Evolutionary conservation across 352 stramenopile genomes (phyloP).

Genomic region (Blastocystis sp.): DNA sequence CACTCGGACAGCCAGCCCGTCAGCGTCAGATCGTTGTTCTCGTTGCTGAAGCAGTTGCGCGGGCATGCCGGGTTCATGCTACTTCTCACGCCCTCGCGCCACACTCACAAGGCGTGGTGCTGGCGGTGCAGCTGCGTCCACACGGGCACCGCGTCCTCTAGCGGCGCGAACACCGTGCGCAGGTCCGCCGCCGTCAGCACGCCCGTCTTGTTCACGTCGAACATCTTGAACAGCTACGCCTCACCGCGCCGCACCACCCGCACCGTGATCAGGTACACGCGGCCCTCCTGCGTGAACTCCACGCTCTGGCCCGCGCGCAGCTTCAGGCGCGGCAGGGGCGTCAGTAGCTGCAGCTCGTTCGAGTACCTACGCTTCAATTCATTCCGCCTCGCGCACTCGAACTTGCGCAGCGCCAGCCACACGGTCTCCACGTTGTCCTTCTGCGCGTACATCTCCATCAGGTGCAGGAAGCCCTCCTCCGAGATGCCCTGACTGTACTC

Average conservation of each 20-base stretch:
- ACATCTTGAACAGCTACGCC: slow-evolving; percentile 39
- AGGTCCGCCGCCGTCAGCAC: slow-evolving; percentile 16
- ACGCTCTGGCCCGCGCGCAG: slow-evolving; percentile 24
- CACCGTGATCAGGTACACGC: slow-evolving; percentile 25
- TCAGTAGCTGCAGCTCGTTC: neutral
- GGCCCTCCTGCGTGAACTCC: slow-evolving; percentile 31
- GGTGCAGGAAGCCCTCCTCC: slow-evolving; percentile 40
- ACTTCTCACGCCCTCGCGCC: neutral
- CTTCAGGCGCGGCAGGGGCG: neutral
- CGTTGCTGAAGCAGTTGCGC: slow-evolving; percentile 34
- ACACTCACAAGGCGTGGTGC: neutral
- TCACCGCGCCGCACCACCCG: neutral
- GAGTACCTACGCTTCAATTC: neutral
- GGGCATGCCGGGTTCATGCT: slow-evolving; percentile 54
- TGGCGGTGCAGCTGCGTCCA: neutral
- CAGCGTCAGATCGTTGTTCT: slow-evolving; percentile 54
- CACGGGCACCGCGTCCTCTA: neutral
- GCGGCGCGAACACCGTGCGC: neutral
- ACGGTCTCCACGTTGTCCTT: slow-evolving; percentile 22
- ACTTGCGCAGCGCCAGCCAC: slow-evolving; percentile 21
- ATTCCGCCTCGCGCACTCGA: neutral
- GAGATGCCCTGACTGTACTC: slow-evolving; percentile 4
- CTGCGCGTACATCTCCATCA: slow-evolving; percentile 38
- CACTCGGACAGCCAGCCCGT: slow-evolving; percentile 35
- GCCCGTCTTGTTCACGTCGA: slow-evolving; percentile 21